phyloP scores from a whole-genome alignment of 257 asterid genomes.

The Solanum verrucosum region DNA sequence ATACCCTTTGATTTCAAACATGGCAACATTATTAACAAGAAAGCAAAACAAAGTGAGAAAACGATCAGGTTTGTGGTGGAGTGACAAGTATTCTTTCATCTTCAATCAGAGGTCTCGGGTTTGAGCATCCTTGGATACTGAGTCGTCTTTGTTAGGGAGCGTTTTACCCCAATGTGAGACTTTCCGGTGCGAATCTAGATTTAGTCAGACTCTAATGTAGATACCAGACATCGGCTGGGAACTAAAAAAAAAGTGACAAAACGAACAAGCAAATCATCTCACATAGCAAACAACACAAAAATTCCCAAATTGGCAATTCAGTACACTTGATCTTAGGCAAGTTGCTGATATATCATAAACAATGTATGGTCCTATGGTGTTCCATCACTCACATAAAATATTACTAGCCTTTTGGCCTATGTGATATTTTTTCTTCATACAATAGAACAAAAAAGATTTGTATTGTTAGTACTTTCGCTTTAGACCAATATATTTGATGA shows the following conservation, averaged over 20 bases:
- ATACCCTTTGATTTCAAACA: neutral
- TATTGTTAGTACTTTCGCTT: neutral
- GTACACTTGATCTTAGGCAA: neutral
- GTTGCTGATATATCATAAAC: neutral
- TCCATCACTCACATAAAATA: neutral
- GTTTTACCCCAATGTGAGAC: fast-evolving
- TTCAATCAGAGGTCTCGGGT: fast-evolving
- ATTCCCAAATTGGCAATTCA: neutral
- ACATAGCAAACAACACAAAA: neutral
- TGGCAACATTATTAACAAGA: neutral
- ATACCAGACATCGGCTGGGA: fast-evolving
- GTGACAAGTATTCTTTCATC: neutral
- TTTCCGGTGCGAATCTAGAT: fast-evolving
- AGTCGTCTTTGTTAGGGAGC: neutral
- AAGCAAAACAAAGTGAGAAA: neutral
- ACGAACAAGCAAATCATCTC: neutral
- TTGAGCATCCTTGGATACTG: fast-evolving
- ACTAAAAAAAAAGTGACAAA: neutral
- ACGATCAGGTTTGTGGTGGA: too few species aligned
- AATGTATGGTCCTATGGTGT: neutral
- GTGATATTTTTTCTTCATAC: neutral
- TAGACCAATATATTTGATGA: neutral
- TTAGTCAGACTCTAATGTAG: too few species aligned
- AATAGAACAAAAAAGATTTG: neutral
- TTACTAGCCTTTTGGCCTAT: neutral